Conservation (phyloP, 768 basidiomycete species). For the Mycena floridula region DNA sequence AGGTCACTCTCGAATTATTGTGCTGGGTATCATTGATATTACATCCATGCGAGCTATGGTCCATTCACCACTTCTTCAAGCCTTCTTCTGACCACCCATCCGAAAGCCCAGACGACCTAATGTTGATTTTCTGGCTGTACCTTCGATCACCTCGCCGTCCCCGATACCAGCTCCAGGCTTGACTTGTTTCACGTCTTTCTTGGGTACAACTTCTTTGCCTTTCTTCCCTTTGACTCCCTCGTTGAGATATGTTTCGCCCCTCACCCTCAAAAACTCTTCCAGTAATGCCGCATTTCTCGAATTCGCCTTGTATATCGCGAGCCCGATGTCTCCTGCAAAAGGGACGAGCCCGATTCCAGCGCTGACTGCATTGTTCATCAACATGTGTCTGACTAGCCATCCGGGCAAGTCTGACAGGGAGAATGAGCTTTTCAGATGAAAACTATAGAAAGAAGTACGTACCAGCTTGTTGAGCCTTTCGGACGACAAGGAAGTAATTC, state of each 20-base stretch:
- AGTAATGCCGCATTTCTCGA: conserved; percentile 82
- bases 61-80: too few species aligned
- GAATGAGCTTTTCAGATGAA: too few species aligned
- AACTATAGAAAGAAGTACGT: too few species aligned
- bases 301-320: conserved; percentile 86
- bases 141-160: too few species aligned
- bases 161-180: conserved; percentile 42
- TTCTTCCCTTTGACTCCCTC: conserved; percentile 10
- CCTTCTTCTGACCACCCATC: too few species aligned
- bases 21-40: too few species aligned
- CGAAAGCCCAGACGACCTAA: too few species aligned
- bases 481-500: conserved; percentile 72
- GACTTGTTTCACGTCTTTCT: conserved; percentile 24
- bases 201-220: conserved; percentile 10
- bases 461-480: conserved; percentile 71
- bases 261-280: conserved; percentile 75
- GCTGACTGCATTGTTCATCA: conserved; percentile 68
- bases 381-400: conserved; percentile 71
- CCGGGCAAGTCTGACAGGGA: too few species aligned
- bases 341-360: conserved; percentile 44
- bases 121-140: too few species aligned
- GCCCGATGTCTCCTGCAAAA: conserved; percentile 49
- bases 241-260: conserved; percentile 64
- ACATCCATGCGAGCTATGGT: too few species aligned
- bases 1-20: too few species aligned